Percentiles rank a stretch among this genome's conserved stretches.
Conservation (phyloP, 2,329 filamentous ascomycete genomes). For the Xylaria multiplex region DNA sequence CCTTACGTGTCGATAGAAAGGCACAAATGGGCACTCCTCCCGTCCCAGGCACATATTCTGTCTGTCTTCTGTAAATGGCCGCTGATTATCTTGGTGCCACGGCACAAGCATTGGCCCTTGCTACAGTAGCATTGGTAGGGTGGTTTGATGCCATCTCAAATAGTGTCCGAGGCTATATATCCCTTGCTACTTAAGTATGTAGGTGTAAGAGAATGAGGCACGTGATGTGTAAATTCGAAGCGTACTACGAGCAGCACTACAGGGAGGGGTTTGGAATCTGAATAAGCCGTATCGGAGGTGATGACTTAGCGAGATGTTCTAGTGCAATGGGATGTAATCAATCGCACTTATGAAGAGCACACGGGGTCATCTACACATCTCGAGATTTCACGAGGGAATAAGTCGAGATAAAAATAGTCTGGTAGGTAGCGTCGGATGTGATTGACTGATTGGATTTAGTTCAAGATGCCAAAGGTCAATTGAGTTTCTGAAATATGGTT, state of each 20-base stretch:
- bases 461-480: conserved; percentile 24
- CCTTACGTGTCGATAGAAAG: conserved; percentile 18
- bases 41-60: conserved; percentile 16
- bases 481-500: conserved; percentile 20
- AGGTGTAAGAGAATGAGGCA: conserved; percentile 20
- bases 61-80: conserved; percentile 5
- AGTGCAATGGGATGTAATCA: neutral
- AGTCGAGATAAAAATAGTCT: conserved; percentile 10
- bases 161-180: conserved; percentile 23
- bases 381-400: conserved; percentile 4
- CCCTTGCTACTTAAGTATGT: conserved; percentile 5
- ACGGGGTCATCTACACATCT: neutral
- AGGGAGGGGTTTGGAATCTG: conserved; percentile 11
- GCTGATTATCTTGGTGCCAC: conserved; percentile 29
- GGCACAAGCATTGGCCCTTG: conserved; percentile 29
- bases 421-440: conserved; percentile 29
- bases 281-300: conserved; percentile 20
- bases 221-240: conserved; percentile 30
- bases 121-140: conserved; percentile 24
- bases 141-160: conserved; percentile 26
- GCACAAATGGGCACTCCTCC: conserved; percentile 27
- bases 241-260: neutral
- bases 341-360: conserved; percentile 7
- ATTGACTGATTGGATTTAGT: conserved; percentile 33
- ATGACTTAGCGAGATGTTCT: neutral